Base-by-base conservation (phyloP, 2,329 filamentous ascomycete species). In the Pseudogymnoascus pannorum region DNA sequence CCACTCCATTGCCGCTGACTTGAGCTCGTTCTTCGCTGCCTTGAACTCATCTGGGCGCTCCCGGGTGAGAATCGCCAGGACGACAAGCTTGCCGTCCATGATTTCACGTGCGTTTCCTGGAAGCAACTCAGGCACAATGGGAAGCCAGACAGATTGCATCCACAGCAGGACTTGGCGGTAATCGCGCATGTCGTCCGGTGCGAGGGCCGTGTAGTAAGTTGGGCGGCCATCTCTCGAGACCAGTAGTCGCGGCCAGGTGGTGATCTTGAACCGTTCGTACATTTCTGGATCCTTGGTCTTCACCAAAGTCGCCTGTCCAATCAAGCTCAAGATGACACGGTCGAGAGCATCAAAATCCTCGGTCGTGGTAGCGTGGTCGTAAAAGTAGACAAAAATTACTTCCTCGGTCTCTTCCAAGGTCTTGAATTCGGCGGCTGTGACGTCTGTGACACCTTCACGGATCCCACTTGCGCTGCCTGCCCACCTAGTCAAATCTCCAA, bases 101-200 rank as follows among this genome's bases (percentile, higher is more conserved):
- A 99, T 91, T 73, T 99, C 92, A 62, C 87, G 86, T 1, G 95
- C 92, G 71, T 99, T 99, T 5, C 88, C 86, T 4, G 91, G 90
- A 0, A 91, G 96, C 60, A 99, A 80, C 73, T 99, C 94, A 0
- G 94, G 93, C 9, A 99, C 91, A 61, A 99, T 91, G 0, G 94
- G 94, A 16, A 97, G 81, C 94, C 95, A 99, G 14, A 96, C 92
- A 2, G 87, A 90, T 72, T 89, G 89, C 92, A 99, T 97, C 94
- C 94, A 99, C 61, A 82, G 82, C 16, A 96, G 79, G 9, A 99
- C 84, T 67, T 86, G 84, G 60, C 86, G 83, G 64, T 88, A 88
- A 70, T 99, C 90, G 62, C 94, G 87, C 90, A 97, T 97, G 68
- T 96, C 92, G 69, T 88, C 85, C 0, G 94, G 94, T 0, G 91